These are phyloP conservation scores for Leishmania aethiopica DNA, from an alignment of 208 protist genomes.

Conservation along the genomic window DNA sequence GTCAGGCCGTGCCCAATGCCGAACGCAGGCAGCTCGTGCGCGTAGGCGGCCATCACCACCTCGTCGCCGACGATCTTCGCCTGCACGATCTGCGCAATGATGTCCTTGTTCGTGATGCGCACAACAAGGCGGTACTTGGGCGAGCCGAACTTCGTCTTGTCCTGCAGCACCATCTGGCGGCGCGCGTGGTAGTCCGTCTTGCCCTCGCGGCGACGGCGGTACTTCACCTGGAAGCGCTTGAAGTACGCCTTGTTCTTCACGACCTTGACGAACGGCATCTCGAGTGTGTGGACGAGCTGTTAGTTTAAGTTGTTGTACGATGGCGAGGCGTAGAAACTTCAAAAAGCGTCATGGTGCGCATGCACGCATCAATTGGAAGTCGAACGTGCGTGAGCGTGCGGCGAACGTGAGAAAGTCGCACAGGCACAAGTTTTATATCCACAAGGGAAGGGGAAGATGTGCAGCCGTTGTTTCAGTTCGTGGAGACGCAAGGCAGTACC, in stretches of 20 bases:
- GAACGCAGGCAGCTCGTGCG: conserved; percentile 97
- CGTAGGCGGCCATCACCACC: conserved; percentile 95
- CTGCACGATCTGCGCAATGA: conserved; percentile 97
- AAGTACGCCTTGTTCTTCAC: conserved; percentile 97
- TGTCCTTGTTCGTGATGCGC: conserved; percentile 97
- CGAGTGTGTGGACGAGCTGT: conserved; percentile 28
- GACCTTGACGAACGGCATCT: conserved; percentile 90
- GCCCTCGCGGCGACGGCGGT: conserved; percentile 96
- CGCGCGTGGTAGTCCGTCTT: conserved; percentile 99
- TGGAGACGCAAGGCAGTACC: background rate
- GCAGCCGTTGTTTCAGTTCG: background rate
- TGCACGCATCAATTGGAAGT: background rate
- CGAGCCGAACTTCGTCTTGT: conserved; percentile 99
- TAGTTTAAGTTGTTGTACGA: background rate
- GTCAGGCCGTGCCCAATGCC: conserved; percentile 97
- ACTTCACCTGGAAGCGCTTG: conserved; percentile 99
- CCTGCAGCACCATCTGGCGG: conserved; percentile 96
- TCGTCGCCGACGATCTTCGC: conserved; percentile 96
- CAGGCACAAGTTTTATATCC: background rate
- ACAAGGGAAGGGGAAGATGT: background rate
- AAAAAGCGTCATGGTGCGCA: background rate
- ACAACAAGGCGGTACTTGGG: conserved; percentile 99
- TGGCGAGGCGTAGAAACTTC: background rate
- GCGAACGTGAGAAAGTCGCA: background rate
- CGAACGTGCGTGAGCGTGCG: background rate